Evolutionary conservation across 192 early-diverging fungal species (phyloP), one percentile per base, ranked within the genome.

Genomic region (Coemansia umbellata): DNA sequence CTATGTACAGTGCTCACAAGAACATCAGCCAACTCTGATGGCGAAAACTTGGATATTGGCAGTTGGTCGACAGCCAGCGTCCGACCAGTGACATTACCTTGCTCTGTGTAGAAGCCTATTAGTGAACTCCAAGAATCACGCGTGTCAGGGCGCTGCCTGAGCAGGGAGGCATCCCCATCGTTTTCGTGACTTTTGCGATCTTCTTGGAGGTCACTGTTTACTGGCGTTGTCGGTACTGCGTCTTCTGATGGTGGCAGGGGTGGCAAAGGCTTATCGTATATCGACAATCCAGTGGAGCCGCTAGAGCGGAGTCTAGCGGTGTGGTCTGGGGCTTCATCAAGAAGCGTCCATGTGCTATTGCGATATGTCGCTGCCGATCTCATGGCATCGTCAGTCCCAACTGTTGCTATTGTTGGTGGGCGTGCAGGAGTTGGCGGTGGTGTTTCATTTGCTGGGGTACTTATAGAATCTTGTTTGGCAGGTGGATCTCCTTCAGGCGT

Each of bases 1-100:
- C 72, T 45, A 21, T 66, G 65, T 1, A 75, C 57, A 1, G 72
- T 75, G 47, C 72, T 65, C 9, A 63, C 51, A 7, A 75, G 65
- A 8, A 60, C 72, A 19, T 75, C 72, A 10, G 58, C 72, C 31
- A 75, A 42, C 13, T 75, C 60, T 3, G 72, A 55, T 0, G 72
- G 52, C 27, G 65, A 59, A 35, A 75, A 75, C 21, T 35, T 17
- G 0, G 59, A 26, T 9, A 53, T 33, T 42, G 30, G 50, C 30
- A 17, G 39, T 18, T 39, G 23, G 63, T 45, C 27, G 21, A 15
- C 17, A 45, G 44, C 45, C 22, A 45, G 43, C 26, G 43, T 42
- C 23, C 37, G 55, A 21, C 55, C 50, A 10, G 47, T 37, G 21
- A 41, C 15, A 3, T 22, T 21, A 21, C 26, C 39, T 5, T 32